Conservation (phyloP, 768 basidiomycete genomes). For the Lactarius vividus region DNA sequence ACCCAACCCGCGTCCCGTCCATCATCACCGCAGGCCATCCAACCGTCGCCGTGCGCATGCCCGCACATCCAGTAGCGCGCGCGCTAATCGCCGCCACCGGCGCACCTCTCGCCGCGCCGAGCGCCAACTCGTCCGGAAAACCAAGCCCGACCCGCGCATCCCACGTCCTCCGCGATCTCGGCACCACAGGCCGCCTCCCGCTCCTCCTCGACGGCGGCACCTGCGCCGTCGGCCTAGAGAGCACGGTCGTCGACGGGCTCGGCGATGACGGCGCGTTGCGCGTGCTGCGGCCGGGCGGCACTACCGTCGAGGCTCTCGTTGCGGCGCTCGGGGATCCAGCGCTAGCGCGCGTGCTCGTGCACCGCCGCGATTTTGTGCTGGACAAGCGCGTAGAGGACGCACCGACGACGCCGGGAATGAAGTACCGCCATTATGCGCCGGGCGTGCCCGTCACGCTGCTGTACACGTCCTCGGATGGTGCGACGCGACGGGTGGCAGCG, state of each 20-base stretch:
- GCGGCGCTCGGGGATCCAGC: slow-evolving; percentile 45
- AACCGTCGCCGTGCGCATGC: slow-evolving; percentile 90
- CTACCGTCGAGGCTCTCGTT: slow-evolving; percentile 84
- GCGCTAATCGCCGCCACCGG: slow-evolving; percentile 77
- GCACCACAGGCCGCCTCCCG: slow-evolving; percentile 54
- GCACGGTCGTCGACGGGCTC: slow-evolving; percentile 91
- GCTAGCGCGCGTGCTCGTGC: slow-evolving; percentile 59
- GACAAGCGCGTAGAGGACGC: slow-evolving; percentile 67
- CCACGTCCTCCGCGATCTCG: slow-evolving; percentile 79
- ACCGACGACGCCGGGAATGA: slow-evolving; percentile 98
- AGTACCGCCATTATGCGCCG: slow-evolving; percentile 97
- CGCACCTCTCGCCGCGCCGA: slow-evolving; percentile 87
- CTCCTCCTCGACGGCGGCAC: slow-evolving; percentile 91
- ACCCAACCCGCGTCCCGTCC: slow-evolving; percentile 57
- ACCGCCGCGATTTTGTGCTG: slow-evolving; percentile 65
- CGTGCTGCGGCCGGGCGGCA: slow-evolving; percentile 86
- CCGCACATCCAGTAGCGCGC: slow-evolving; percentile 88
- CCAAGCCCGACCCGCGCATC: slow-evolving; percentile 90
- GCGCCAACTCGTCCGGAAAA: slow-evolving; percentile 91
- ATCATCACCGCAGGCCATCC: slow-evolving; percentile 77
- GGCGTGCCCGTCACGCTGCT: slow-evolving; percentile 80
- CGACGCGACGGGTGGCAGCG: slow-evolving; percentile 34
- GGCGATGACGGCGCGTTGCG: slow-evolving; percentile 71
- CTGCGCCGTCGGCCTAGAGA: slow-evolving; percentile 90
- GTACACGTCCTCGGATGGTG: slow-evolving; percentile 41